Conservation (phyloP, 129 eudicot genomes). For the Apium graveolens region DNA sequence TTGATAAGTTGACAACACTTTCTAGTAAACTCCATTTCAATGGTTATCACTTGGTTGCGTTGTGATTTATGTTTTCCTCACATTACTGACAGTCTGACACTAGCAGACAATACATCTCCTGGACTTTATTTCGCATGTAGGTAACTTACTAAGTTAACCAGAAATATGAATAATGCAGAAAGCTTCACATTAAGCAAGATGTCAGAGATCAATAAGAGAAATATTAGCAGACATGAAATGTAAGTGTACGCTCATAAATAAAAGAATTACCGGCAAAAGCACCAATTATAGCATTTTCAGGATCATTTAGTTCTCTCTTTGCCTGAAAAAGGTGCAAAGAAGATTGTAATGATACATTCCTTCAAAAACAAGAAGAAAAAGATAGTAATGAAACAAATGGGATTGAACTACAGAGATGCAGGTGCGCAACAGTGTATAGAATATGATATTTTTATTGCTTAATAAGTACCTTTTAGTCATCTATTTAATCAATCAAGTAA, state of each 20-base stretch:
- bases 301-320: slow-evolving; percentile 80
- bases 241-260: not conserved
- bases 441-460: not conserved
- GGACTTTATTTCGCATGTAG: not conserved
- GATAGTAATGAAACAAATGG: not conserved
- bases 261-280: slow-evolving; percentile 86
- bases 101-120: not conserved
- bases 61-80: not conserved
- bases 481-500: not conserved
- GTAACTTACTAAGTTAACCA: not conserved
- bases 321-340: slow-evolving; percentile 44
- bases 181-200: not conserved
- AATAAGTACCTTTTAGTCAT: not conserved
- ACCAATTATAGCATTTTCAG: slow-evolving; percentile 92
- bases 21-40: not conserved
- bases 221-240: not conserved
- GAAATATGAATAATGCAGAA: not conserved
- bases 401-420: not conserved
- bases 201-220: not conserved
- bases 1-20: not conserved
- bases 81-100: not conserved
- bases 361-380: not conserved
- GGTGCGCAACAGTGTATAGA: not conserved
- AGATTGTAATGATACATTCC: not conserved
- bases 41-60: not conserved